Conservation (phyloP, 2,329 filamentous ascomycete genomes). For the Penicillium sclerotigenum region DNA sequence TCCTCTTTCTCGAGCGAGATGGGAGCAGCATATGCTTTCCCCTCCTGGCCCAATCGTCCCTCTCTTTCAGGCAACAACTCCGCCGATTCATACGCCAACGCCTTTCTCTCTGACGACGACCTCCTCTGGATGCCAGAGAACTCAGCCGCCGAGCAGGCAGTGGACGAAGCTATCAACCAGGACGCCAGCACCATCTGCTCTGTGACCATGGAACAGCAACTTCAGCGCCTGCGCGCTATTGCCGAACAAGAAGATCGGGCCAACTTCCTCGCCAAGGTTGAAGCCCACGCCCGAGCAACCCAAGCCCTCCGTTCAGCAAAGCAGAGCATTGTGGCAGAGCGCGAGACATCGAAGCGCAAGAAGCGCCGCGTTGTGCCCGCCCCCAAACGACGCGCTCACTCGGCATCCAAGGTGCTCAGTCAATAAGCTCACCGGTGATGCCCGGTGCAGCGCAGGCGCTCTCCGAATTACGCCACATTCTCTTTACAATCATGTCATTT, state of each 20-base stretch:
- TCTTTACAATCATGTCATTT: constrained; percentile 7
- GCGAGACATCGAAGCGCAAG: constrained; percentile 28
- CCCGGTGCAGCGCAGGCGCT: constrained; percentile 23
- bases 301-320: constrained; percentile 39
- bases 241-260: constrained; percentile 39
- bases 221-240: constrained; percentile 35
- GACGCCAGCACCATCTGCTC: constrained; percentile 25
- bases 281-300: constrained; percentile 42
- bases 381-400: constrained; percentile 29
- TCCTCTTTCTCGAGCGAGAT: constrained; percentile 41
- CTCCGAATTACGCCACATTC: constrained; percentile 5
- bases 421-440: background rate
- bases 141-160: constrained; percentile 23
- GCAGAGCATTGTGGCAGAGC: constrained; percentile 22
- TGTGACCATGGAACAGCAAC: constrained; percentile 41
- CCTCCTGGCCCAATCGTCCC: constrained; percentile 44
- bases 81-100: constrained; percentile 32
- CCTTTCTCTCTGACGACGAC: constrained; percentile 45
- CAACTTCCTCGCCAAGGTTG: constrained; percentile 41
- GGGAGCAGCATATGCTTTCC: constrained; percentile 44
- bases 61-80: constrained; percentile 36
- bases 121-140: constrained; percentile 36
- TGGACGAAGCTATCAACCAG: constrained; percentile 28
- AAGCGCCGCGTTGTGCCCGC: constrained; percentile 29
- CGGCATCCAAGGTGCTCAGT: constrained; percentile 19